phyloP scores from a whole-genome alignment of 1,284 basidiomycete species.

The Coriolopsis trogii region DNA sequence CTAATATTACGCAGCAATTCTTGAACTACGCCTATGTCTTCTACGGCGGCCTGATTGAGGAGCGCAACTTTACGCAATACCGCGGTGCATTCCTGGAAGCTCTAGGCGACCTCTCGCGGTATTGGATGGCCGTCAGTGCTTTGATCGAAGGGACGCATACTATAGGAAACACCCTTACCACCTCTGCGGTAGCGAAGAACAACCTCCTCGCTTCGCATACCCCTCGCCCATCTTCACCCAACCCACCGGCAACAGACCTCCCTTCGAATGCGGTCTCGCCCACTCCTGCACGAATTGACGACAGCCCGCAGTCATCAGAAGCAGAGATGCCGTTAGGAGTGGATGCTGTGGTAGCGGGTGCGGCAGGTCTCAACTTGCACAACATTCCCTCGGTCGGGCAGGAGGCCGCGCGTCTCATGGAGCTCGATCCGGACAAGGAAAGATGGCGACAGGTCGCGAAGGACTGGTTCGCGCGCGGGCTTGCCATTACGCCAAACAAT shows the following conservation, averaged over 20 bases:
- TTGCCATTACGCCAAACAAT: conserved; percentile 87
- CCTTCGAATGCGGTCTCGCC: conserved; percentile 24
- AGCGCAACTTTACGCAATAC: conserved; percentile 73
- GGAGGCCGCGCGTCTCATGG: conserved; percentile 84
- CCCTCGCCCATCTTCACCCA: conserved; percentile 27
- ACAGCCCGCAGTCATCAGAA: conserved; percentile 47
- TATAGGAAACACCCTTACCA: conserved; percentile 46
- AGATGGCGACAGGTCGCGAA: conserved; percentile 89
- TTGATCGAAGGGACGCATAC: conserved; percentile 53
- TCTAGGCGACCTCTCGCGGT: conserved; percentile 93
- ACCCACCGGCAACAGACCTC: conserved; percentile 34
- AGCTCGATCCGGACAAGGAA: conserved; percentile 90
- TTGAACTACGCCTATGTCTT: conserved; percentile 96
- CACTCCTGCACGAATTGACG: conserved; percentile 57
- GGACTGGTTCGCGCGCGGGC: conserved; percentile 91
- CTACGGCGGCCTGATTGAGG: conserved; percentile 89
- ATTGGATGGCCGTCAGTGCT: conserved; percentile 90
- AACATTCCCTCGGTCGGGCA: conserved; percentile 78
- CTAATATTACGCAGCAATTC: conserved; percentile 54
- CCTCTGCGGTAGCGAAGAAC: conserved; percentile 34
- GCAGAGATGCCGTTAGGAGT: conserved; percentile 22
- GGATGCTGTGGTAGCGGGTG: conserved; percentile 22
- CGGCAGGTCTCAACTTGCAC: conserved; percentile 9
- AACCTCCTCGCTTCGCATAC: conserved; percentile 26
- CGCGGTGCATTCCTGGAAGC: conserved; percentile 92